Percentiles rank a stretch among this genome's conserved stretches.
phyloP scores from a whole-genome alignment of 345 rosid genomes.

The Moricandia arvensis region DNA sequence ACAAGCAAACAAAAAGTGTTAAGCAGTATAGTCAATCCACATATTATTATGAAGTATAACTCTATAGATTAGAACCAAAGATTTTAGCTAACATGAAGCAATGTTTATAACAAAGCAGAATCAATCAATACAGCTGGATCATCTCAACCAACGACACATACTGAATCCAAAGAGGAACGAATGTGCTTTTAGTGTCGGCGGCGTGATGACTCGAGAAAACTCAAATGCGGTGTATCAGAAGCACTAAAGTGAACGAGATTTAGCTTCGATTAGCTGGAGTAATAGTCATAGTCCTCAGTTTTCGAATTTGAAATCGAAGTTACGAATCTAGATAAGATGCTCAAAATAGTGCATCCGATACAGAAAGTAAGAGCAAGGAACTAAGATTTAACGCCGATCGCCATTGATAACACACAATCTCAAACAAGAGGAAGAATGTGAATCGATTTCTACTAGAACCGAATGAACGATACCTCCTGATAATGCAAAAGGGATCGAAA shows the following conservation, averaged over 20 bases:
- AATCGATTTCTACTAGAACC: slow-evolving; percentile 18
- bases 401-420: neutral
- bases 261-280: neutral
- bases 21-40: slow-evolving; percentile 10
- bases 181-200: slow-evolving; percentile 11
- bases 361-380: neutral
- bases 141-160: slow-evolving; percentile 10
- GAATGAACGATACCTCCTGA: slow-evolving; percentile 24
- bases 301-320: slow-evolving; percentile 5
- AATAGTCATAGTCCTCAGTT: neutral
- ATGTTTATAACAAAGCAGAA: neutral
- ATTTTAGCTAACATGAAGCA: neutral
- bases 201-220: neutral
- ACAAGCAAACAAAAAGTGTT: neutral
- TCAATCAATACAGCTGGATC: slow-evolving; percentile 1
- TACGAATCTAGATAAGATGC: too few species aligned
- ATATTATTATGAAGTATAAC: neutral
- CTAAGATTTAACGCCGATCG: neutral
- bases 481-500: slow-evolving; percentile 20
- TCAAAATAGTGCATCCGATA: neutral
- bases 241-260: neutral
- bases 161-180: neutral
- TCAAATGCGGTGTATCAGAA: neutral
- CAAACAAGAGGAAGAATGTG: neutral
- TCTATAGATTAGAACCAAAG: neutral